Base-by-base conservation (phyloP, 306 rosid species). In the Clitoria ternatea region DNA sequence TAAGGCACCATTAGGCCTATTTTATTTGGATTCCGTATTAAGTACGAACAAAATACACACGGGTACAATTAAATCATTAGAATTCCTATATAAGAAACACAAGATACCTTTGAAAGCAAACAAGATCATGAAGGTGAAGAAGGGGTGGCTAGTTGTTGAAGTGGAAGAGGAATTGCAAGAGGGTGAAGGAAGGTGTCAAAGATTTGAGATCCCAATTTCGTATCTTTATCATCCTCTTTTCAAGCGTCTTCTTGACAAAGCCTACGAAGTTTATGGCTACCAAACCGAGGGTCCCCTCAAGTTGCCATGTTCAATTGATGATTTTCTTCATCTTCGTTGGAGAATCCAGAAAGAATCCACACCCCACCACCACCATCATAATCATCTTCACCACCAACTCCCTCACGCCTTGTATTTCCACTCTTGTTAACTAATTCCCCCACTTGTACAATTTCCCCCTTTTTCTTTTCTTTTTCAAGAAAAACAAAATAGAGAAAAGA, bases 161-260 rank as follows among this genome's bases (percentile, higher is more conserved):
- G 88, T 89, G 7, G 96, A 88, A 5, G 80, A 67, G 5, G 29
- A 53, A 9, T 5, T 17, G 0, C 19, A 85, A 45, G 90, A 83
- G 0, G 84, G 57, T 10, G 87, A 33, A 3, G 3, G 26, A 23
- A 8, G 20, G n/a, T 65, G 56, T 55, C 83, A 83, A 26, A 77
- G 92, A 17, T 89, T 87, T 11, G 49, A 35, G 0, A 81, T 89
- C 12, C 96, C 92, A 3, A 89, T 89, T 18, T 81, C 81, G 0
- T 86, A 82, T 52, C 86, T 89, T 7, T 83, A 89, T 48, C 96
- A 89, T 52, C 90, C 87, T 42, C 85, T 89, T 19, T 73, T 89
- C 70, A 80, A 81, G 22, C 11, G 6, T 4, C 92, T 89, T 53
- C 67, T 85, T 0, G 91, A 89, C 40, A 82, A 60, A 66, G 96